These are phyloP conservation scores for Rhizopogon sp. DNA, from an alignment of 768 basidiomycete genomes.

Conservation along the genomic window DNA sequence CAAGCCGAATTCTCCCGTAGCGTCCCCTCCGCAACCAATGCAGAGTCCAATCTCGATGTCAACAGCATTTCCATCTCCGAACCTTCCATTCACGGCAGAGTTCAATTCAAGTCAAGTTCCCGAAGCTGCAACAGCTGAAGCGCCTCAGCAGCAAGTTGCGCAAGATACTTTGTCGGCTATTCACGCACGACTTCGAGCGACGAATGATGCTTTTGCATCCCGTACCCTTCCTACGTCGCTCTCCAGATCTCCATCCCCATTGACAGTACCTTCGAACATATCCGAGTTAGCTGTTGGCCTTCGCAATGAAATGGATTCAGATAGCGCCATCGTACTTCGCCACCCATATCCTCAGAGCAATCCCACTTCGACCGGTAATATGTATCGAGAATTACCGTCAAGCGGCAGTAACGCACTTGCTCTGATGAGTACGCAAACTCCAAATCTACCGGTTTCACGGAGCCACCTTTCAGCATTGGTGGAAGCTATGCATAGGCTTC, in stretches of 20 bases:
- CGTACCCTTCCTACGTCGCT: slow-evolving; percentile 4
- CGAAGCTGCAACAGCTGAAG: not conserved
- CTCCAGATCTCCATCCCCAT: slow-evolving; percentile 7
- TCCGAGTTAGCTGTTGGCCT: not conserved
- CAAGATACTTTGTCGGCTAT: slow-evolving; percentile 6
- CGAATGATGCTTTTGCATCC: too few relatives aligned
- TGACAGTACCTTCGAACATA: slow-evolving; percentile 1
- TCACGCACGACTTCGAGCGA: slow-evolving; percentile 12
- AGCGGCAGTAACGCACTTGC: not conserved
- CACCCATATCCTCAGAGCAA: slow-evolving; percentile 4
- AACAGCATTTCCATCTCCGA: not conserved
- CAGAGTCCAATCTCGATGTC: not conserved
- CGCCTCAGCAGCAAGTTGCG: not conserved
- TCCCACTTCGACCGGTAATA: not conserved
- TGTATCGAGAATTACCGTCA: not conserved
- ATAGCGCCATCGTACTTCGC: slow-evolving; percentile 1
- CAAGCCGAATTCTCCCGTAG: not conserved
- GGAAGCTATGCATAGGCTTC: slow-evolving; percentile 11
- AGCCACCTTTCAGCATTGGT: slow-evolving; percentile 2
- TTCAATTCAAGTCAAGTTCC: not conserved
- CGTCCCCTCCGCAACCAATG: not conserved
- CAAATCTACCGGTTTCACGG: slow-evolving; percentile 1
- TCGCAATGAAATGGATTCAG: not conserved
- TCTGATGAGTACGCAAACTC: not conserved
- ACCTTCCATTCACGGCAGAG: not conserved